Base-by-base conservation (phyloP, 345 rosid species). In the Dipteronia dyeriana region DNA sequence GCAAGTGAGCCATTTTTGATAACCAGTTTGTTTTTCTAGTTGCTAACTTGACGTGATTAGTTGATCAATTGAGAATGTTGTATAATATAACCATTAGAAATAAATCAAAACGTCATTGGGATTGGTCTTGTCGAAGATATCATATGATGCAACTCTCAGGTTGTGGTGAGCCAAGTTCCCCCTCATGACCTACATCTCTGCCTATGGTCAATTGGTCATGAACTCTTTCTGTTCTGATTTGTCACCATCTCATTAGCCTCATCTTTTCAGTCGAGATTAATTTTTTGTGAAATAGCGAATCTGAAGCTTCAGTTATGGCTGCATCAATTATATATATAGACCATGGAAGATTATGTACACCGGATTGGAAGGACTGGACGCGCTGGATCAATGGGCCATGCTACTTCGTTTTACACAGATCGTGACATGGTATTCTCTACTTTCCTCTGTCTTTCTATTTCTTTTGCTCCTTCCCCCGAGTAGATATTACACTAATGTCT, bases 361-460 rank as follows among this genome's bases (percentile, higher is more conserved):
- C 83, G 85, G 22, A 71, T 85, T 79, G 87, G 85, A 74, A 85
- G 87, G 76, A 85, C 87, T 16, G 87, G 87, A 9, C 83, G 87
- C 45, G 87, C 85, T 66, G 87, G 87, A 29, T 77, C 81, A 71
- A 78, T 78, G 22, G 85, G 87, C 73, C 83, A 77, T 75, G 87
- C 87, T 67, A 85, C 85, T 65, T 82, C 85, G 2, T 82, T 85
- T 77, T 85, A 76, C 66, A 79, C 83, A 9, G 85, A 82, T 56
- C 85, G 80, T 29, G 87, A 85, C 73, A 34, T 82, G 87, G 87
- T 81, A 64, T 26, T 31, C 19, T 64, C n/a, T n/a, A 17, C 56
- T 53, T 67, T 20, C 47, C 41, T 77, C 41, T 70, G 68, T 26
- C 25, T 9, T 64, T 20, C n/a, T 14, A 61, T 70, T 63, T 63